A percentile compares a stretch with the other conserved stretches of the same genome.
phyloP scores from a whole-genome alignment of 2,329 filamentous ascomycete genomes.

The Calonectria ilicicola region DNA sequence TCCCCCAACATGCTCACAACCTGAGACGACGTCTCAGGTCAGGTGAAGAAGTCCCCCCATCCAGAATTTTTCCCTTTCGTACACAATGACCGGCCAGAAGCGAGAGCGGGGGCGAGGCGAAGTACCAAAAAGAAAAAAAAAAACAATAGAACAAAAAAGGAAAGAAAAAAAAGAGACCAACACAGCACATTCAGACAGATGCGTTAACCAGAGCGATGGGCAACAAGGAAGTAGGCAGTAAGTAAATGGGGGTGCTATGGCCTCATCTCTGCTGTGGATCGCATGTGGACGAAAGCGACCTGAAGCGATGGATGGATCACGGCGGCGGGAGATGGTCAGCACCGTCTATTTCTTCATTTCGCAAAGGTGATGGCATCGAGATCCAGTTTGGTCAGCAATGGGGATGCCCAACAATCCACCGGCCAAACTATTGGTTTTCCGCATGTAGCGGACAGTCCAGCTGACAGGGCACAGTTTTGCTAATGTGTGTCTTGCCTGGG shows the following conservation, averaged over 20 bases:
- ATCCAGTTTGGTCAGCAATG: conserved; percentile 21
- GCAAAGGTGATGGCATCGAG: conserved; percentile 28
- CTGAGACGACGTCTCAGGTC: conserved; percentile 53
- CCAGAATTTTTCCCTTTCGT: conserved; percentile 14
- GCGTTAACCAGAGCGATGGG: neutral
- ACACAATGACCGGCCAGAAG: conserved; percentile 20
- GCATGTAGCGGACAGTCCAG: conserved; percentile 7
- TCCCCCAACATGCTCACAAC: conserved; percentile 40
- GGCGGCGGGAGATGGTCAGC: conserved; percentile 34
- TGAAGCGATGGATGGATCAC: conserved; percentile 26
- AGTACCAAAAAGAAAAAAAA: neutral
- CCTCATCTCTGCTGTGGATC: conserved; percentile 8
- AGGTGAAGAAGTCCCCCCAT: conserved; percentile 35
- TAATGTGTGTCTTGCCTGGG: neutral
- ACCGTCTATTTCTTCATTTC: conserved; percentile 31
- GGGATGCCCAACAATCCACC: conserved; percentile 19
- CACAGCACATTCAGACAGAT: neutral
- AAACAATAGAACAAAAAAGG: neutral
- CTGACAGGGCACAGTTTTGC: conserved; percentile 14
- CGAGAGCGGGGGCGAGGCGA: conserved; percentile 12
- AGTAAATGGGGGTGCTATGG: conserved; percentile 7
- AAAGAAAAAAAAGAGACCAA: neutral
- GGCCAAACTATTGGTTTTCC: conserved; percentile 20
- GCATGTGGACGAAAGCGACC: conserved; percentile 26
- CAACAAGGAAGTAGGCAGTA: conserved; percentile 11